Evolutionary conservation across 2,329 filamentous ascomycete genomes (phyloP), one percentile per base, ranked within the genome.

Genomic region (Aureobasidium sp.): DNA sequence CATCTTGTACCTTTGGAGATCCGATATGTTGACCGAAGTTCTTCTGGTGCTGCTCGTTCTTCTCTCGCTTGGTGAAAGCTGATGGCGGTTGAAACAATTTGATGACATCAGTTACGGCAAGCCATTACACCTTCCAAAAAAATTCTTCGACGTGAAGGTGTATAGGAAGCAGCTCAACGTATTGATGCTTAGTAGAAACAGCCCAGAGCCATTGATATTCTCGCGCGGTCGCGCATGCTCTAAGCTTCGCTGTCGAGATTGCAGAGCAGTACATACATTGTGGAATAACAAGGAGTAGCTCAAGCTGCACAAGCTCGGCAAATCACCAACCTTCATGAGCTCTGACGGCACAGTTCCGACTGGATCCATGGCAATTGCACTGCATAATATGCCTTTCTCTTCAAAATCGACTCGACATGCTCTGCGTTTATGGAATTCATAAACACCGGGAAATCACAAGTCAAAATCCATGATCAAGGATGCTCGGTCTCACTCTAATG

Each of bases 401-500:
- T n/a, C n/a, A n/a, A n/a, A n/a, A n/a, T n/a, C n/a, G n/a, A n/a
- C n/a, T n/a, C n/a, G n/a, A n/a, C n/a, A n/a, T n/a, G n/a, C n/a
- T n/a, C n/a, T n/a, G n/a, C n/a, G n/a, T n/a, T n/a, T n/a, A n/a
- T n/a, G n/a, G n/a, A n/a, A n/a, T n/a, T n/a, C n/a, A n/a, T n/a
- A n/a, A n/a, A n/a, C n/a, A n/a, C 5, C 14, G 29, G 17, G 8
- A n/a, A 49, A 32, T 49, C 6, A 22, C 45, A 21, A 49, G 45
- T 38, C 32, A 49, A 17, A 22, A 49, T 21, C 7, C 45, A 4
- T 14, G 27, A 29, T 37, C 93, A 66, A 94, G 89, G 64, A 90
- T 98, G 62, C 84, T 98, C 66, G 93, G 93, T 70, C 97, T 96
- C 85, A 97, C 90, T 77, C 98, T 98, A 85, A 90, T 97, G 80